Base-by-base conservation (phyloP, 129 eudicot genomes). In the Helianthus annuus region DNA sequence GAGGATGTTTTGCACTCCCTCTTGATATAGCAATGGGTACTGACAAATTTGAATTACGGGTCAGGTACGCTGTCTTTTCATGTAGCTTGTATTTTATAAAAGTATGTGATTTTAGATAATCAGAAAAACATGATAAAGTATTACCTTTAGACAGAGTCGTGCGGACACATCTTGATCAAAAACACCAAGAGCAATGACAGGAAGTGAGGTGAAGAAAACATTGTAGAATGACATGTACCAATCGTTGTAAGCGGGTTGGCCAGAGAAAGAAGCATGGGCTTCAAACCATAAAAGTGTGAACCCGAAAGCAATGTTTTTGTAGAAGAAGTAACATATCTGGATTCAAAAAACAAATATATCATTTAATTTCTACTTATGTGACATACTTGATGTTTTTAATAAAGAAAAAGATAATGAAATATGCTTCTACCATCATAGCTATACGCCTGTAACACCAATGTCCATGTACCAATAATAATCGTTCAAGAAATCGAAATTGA, bases 391-490 rank as follows among this genome's bases (percentile, higher is more conserved):
- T 63, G n/a, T 63, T 63, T 63, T 63, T 38, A n/a, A 63, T 24
- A 38, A 8, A 63, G 29, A 72, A 60, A 6, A 74, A 64, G 27
- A 73, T 39, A 5, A 13, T 48, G 39, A 66, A 38, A 40, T 44
- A 70, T 29, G 58, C 1, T 24, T 53, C 45, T 91, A 95, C 99
- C 99, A 95, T 95, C 97, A 91, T 83, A 48, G 97, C 77, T 66
- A 95, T 84, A 78, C 99, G 85, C 77, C 99, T 86, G 82, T 95
- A 95, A 75, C 96, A 95, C 99, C 99, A 95, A 80, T 95, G 99
- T 48, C 99, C 99, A 78, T 95, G 99, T 42, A 95, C 96, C 85
- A 95, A 72, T 81, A 95, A 84, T 60, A 95, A 67, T 42, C 99
- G 78, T 80, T 95, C 99, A 14, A 95, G 97, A 79, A 84, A 95